A percentile compares a stretch with the other conserved stretches of the same genome.
Conservation (phyloP, 805 yeast genomes). For the Saturnispora saitoi region DNA sequence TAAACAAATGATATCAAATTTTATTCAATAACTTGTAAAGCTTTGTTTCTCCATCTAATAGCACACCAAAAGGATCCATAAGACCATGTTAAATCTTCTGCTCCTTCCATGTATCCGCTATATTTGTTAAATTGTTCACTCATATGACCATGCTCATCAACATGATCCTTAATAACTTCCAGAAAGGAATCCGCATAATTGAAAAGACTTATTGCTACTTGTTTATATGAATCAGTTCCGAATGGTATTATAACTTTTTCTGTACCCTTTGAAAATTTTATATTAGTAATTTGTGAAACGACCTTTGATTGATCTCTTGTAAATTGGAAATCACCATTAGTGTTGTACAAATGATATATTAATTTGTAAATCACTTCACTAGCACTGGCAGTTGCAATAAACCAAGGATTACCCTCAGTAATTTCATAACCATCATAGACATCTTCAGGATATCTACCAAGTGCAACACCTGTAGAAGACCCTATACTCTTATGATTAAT, state of each 20-base stretch:
- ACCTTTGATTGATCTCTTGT: slow-evolving; percentile 21
- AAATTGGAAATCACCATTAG: slow-evolving; percentile 35
- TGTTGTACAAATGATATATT: slow-evolving; percentile 35
- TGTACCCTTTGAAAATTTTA: slow-evolving; percentile 14
- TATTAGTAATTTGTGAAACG: slow-evolving; percentile 19
- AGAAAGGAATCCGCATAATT: slow-evolving; percentile 62
- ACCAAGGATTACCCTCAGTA: slow-evolving; percentile 91
- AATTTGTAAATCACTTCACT: slow-evolving; percentile 53
- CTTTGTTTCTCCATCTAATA: slow-evolving; percentile 50
- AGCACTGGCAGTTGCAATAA: slow-evolving; percentile 65
- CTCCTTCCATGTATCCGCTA: slow-evolving; percentile 84
- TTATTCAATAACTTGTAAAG: slow-evolving; percentile 15
- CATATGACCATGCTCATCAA: slow-evolving; percentile 60
- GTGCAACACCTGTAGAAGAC: slow-evolving; percentile 44
- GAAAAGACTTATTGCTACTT: slow-evolving; percentile 38
- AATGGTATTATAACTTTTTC: slow-evolving; percentile 24
- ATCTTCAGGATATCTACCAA: slow-evolving; percentile 94
- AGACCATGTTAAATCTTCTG: slow-evolving; percentile 83
- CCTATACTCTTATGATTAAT: slow-evolving; percentile 49
- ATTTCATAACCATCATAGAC: slow-evolving; percentile 66
- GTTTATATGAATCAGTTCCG: slow-evolving; percentile 37
- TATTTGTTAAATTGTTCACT: slow-evolving; percentile 82
- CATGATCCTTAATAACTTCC: slow-evolving; percentile 49
- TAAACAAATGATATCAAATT: background rate
- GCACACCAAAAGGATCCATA: slow-evolving; percentile 72